Conservation (phyloP, 306 rosid species). For the Vigna trinervia region DNA sequence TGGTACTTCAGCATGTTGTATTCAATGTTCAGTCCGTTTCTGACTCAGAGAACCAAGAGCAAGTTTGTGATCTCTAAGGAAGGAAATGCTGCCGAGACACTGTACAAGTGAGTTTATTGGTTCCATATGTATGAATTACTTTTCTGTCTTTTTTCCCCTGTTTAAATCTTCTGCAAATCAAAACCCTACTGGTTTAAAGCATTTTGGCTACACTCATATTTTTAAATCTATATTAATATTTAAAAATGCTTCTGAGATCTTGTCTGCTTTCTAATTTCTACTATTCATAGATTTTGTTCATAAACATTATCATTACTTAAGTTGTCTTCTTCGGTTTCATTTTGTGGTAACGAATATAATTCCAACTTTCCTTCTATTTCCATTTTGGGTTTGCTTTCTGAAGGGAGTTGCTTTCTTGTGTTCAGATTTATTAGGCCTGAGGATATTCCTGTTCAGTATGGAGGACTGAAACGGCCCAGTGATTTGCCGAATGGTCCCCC, state of each 20-base stretch:
- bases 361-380: slow-evolving; percentile 34
- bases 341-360: slow-evolving; percentile 19
- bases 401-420: slow-evolving; percentile 32
- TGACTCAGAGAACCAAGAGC: slow-evolving; percentile 96
- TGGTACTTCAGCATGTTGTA: slow-evolving; percentile 97
- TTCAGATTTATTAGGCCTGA: slow-evolving; percentile 89
- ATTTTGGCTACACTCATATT: slow-evolving; percentile 4
- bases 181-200: background rate
- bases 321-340: background rate
- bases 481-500: slow-evolving; percentile 89
- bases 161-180: background rate
- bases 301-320: background rate
- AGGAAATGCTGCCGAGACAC: slow-evolving; percentile 95
- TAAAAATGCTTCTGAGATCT: background rate
- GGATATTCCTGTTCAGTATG: slow-evolving; percentile 92
- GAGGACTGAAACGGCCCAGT: slow-evolving; percentile 78
- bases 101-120: slow-evolving; percentile 70
- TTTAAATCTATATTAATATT: slow-evolving; percentile 19
- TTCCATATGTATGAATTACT: slow-evolving; percentile 21
- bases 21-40: slow-evolving; percentile 91
- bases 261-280: slow-evolving; percentile 27
- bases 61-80: slow-evolving; percentile 93
- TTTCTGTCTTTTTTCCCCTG: background rate
- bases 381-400: slow-evolving; percentile 33
- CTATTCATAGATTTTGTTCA: slow-evolving; percentile 29